Evolutionary conservation across 371 early-diverging fungal species (phyloP), one percentile per base, ranked within the genome.

Genomic region (Mucor sp.): DNA sequence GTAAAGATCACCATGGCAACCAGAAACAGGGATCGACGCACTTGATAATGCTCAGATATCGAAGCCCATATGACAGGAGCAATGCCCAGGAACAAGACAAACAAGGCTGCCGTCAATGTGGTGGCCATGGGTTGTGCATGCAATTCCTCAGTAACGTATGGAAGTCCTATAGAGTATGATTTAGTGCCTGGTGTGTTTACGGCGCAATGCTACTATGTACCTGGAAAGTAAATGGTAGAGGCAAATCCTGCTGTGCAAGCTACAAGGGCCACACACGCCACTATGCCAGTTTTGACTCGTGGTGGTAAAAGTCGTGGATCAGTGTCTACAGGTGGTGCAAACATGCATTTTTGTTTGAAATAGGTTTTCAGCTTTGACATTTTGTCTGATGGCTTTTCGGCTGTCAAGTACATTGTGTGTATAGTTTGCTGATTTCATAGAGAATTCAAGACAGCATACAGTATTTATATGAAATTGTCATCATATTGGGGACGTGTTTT

Each of bases 41-140:
- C 44, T 9, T 85, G 82, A 67, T 79, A 84, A 6, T 62, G 63
- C 68, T 93, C 94, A 0, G 91, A 88, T 17, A 88, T 30, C 2
- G 87, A 81, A 23, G 88, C 90, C 88, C 88, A 91, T 21, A 90
- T 63, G 0, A 94, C 67, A 30, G 89, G 87, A 30, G 83, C 80
- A 48, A 89, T 78, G 17, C 87, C 89, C 78, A 86, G 81, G 39
- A 79, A 76, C 21, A 89, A 71, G 27, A 87, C 75, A 60, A 86
- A 89, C 14, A 85, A 65, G 6, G 87, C 84, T 6, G 86, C 84
- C 0, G 87, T 85, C 48, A 85, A 69, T 58, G 85, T 85, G 50
- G 85, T 84, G n/a, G 79, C 75, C 8, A 81, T 83, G 25, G 72
- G 28, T 2, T 84, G 74, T 1, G 87, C 82, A 32, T 82, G 32